Evolutionary conservation across 2,329 filamentous ascomycete species (phyloP).

Genomic region (Aspergillus versicolor): DNA sequence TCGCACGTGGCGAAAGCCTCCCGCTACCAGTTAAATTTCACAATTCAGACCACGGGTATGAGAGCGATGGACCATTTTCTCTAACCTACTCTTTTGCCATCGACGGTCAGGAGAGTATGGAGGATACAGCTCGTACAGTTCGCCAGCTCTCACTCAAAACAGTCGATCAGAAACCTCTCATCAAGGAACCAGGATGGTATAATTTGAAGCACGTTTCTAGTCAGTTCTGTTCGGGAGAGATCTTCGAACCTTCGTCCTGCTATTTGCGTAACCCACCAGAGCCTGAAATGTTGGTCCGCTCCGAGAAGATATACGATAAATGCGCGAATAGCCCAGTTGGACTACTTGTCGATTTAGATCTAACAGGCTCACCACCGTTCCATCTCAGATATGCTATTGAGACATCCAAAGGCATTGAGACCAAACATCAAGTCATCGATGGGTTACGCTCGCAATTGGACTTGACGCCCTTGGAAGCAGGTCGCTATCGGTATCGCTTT

Average conservation of each 20-base stretch:
- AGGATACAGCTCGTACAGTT: conserved; percentile 57
- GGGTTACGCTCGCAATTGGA: conserved; percentile 81
- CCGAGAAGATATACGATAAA: conserved; percentile 86
- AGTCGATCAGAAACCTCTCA: conserved; percentile 62
- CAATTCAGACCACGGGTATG: conserved; percentile 57
- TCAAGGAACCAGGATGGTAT: conserved; percentile 81
- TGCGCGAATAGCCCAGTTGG: conserved; percentile 94
- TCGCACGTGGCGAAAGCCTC: conserved; percentile 70
- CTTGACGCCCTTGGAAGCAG: conserved; percentile 75
- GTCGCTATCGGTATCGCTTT: conserved; percentile 85
- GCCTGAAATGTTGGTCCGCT: conserved; percentile 70
- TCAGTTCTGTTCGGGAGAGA: conserved; percentile 79
- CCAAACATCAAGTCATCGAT: conserved; percentile 58
- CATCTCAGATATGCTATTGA: conserved; percentile 73
- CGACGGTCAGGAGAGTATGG: conserved; percentile 69
- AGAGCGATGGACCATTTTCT: conserved; percentile 65
- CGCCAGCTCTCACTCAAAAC: conserved; percentile 58
- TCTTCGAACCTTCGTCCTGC: conserved; percentile 92
- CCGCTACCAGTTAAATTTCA: conserved; percentile 71
- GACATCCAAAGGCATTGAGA: conserved; percentile 56
- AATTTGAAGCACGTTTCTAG: conserved; percentile 77
- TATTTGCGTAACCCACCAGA: conserved; percentile 87
- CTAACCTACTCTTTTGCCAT: conserved; percentile 81
- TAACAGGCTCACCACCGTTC: conserved; percentile 92
- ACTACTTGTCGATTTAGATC: conserved; percentile 80